These are phyloP conservation scores for Trametes coccinea DNA, from an alignment of 768 basidiomycete species.

Conservation along the genomic window DNA sequence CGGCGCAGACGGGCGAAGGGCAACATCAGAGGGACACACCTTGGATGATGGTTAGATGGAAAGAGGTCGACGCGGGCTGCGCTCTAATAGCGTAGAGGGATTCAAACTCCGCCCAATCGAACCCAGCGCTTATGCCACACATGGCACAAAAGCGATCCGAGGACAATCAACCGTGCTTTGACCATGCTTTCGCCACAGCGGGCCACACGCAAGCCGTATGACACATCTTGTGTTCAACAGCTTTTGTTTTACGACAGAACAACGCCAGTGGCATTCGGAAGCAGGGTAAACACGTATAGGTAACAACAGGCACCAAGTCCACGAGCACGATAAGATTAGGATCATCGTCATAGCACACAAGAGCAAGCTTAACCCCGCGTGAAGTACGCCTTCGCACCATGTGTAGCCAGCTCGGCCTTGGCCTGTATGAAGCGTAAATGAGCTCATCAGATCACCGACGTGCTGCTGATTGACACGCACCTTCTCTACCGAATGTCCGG, in stretches of 20 bases:
- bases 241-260: constrained; percentile 3
- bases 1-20: constrained; percentile 4
- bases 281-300: constrained; percentile 4
- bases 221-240: constrained; percentile 1
- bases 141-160: constrained; percentile 16
- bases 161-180: constrained; percentile 13
- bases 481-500: constrained; percentile 89
- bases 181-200: constrained; percentile 5
- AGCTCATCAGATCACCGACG: constrained; percentile 13
- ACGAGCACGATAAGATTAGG: constrained; percentile 1
- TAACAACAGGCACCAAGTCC: constrained; percentile 12
- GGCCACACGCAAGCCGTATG: not conserved
- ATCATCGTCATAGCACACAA: constrained; percentile 4
- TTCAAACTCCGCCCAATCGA: constrained; percentile 43
- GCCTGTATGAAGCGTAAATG: constrained; percentile 50
- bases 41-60: constrained; percentile 69
- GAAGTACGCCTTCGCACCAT: constrained; percentile 89
- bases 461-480: constrained; percentile 34
- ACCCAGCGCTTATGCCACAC: constrained; percentile 14
- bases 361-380: constrained; percentile 61
- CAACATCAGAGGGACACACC: constrained; percentile 38
- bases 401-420: constrained; percentile 76
- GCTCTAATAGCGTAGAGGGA: constrained; percentile 21
- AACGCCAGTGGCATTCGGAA: not conserved
- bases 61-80: constrained; percentile 31